Percentiles rank a stretch among this genome's conserved stretches.
Evolutionary conservation across 495 filamentous ascomycete species (phyloP).

Genomic region (Penicilliopsis zonata): DNA sequence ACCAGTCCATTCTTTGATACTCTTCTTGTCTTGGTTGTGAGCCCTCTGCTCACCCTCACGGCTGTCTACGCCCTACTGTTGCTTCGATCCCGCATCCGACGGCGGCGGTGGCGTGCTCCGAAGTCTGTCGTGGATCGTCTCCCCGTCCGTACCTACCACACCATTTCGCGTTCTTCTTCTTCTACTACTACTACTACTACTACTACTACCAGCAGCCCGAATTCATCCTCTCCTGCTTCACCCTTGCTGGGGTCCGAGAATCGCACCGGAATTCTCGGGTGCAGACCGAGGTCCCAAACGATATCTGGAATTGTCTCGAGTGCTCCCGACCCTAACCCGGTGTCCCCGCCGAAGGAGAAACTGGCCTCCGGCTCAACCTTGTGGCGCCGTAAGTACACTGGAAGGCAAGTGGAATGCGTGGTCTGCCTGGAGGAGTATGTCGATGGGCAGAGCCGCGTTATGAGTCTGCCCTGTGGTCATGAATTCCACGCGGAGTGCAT

Average conservation of each 20-base stretch:
- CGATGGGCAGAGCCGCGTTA: constrained; percentile 86
- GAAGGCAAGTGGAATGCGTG: constrained; percentile 87
- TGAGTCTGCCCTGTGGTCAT: constrained; percentile 97
- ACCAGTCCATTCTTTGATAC: constrained; percentile 96
- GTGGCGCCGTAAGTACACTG: constrained; percentile 74
- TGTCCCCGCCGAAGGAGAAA: constrained; percentile 39
- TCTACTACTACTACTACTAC: constrained; percentile 38
- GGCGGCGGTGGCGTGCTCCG: constrained; percentile 87
- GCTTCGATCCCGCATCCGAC: constrained; percentile 76
- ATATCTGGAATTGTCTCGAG: constrained; percentile 39
- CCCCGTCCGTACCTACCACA: constrained; percentile 92
- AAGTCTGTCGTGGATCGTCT: constrained; percentile 91
- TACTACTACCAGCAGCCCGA: constrained; percentile 36
- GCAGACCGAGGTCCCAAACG: constrained; percentile 54
- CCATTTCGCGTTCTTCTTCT: constrained; percentile 51
- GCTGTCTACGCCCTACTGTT: constrained; percentile 87
- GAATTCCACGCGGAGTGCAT: constrained; percentile 99
- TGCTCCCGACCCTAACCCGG: constrained; percentile 16
- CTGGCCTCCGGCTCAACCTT: constrained; percentile 25
- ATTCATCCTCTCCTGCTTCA: constrained; percentile 56
- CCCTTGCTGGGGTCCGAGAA: constrained; percentile 45
- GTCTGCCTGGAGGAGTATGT: constrained; percentile 96
- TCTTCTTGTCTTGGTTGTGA: constrained; percentile 81
- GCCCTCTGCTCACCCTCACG: constrained; percentile 81
- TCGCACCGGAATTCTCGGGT: constrained; percentile 18